phyloP scores from a whole-genome alignment of 208 protist genomes.

The Leishmania mexicana region DNA sequence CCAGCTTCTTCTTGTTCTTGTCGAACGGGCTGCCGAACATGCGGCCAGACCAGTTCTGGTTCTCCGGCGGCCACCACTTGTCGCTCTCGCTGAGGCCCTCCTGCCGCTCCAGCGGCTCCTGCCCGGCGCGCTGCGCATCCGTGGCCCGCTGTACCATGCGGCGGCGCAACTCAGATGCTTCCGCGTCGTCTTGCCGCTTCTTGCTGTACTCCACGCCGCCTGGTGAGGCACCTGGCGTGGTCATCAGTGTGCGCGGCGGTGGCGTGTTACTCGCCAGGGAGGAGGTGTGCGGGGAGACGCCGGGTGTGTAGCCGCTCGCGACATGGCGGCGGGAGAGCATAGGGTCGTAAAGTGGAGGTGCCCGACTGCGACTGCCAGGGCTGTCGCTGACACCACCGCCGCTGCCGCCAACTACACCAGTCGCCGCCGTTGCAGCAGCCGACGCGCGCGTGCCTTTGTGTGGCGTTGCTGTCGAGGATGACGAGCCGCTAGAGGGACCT shows the following conservation, averaged over 20 bases:
- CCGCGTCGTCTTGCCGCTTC: slow-evolving; percentile 42
- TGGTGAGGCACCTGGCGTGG: slow-evolving; percentile 67
- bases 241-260: slow-evolving; percentile 50
- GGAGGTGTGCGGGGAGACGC: slow-evolving; percentile 34
- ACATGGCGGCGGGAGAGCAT: not conserved
- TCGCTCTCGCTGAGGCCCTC: slow-evolving; percentile 40
- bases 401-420: not conserved
- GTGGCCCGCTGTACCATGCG: slow-evolving; percentile 66
- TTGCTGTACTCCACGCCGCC: slow-evolving; percentile 83
- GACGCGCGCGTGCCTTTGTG: slow-evolving; percentile 4
- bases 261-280: slow-evolving; percentile 30
- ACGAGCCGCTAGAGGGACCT: not conserved
- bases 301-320: slow-evolving; percentile 12
- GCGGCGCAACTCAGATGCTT: slow-evolving; percentile 47
- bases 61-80: slow-evolving; percentile 72
- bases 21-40: slow-evolving; percentile 78
- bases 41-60: slow-evolving; percentile 66
- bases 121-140: slow-evolving; percentile 61
- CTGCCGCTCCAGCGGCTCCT: slow-evolving; percentile 37
- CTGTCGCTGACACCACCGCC: not conserved
- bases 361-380: not conserved
- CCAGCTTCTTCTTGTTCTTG: slow-evolving; percentile 74
- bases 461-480: not conserved
- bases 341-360: slow-evolving; percentile 28
- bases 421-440: not conserved